phyloP scores from a whole-genome alignment of 2,329 filamentous ascomycete species.

The Fusarium sp. region DNA sequence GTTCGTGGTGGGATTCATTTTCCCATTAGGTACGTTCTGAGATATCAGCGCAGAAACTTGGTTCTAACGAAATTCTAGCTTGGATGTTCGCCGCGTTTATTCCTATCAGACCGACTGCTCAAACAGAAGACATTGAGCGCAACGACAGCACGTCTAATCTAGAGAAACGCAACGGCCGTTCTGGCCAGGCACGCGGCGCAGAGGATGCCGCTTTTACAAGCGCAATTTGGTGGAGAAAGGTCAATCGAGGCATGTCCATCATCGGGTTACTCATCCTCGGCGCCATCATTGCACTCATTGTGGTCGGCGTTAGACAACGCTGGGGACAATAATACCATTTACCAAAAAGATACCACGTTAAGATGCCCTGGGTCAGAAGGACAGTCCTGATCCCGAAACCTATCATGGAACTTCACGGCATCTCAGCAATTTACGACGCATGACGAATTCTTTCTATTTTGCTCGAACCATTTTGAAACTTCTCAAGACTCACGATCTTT shows the following conservation, averaged over 20 bases:
- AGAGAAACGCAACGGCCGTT: conserved; percentile 51
- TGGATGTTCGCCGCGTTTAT: conserved; percentile 85
- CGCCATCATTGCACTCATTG: conserved; percentile 61
- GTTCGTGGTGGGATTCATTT: conserved; percentile 81
- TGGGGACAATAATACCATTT: conserved; percentile 52
- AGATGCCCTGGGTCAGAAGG: conserved; percentile 23
- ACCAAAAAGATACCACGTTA: conserved; percentile 29
- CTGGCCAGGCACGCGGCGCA: conserved; percentile 49
- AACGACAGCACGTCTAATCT: conserved; percentile 54
- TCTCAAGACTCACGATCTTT: conserved; percentile 38
- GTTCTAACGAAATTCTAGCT: conserved; percentile 56
- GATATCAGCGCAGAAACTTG: neutral
- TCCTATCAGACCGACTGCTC: conserved; percentile 72
- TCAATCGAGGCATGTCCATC: conserved; percentile 69
- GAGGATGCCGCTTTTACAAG: conserved; percentile 62
- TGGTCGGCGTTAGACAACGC: conserved; percentile 63
- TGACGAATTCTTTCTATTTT: conserved; percentile 39
- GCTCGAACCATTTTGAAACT: conserved; percentile 24
- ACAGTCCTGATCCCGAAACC: conserved; percentile 8
- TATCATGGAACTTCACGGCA: conserved; percentile 32
- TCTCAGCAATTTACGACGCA: conserved; percentile 44
- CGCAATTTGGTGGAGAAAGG: conserved; percentile 68
- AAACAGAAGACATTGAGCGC: conserved; percentile 62
- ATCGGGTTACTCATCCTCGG: conserved; percentile 66
- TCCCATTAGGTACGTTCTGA: conserved; percentile 72